A percentile compares a stretch with the other conserved stretches of the same genome.
Evolutionary conservation across 441 rosid species (phyloP).

Genomic region (Geranium incanum): DNA sequence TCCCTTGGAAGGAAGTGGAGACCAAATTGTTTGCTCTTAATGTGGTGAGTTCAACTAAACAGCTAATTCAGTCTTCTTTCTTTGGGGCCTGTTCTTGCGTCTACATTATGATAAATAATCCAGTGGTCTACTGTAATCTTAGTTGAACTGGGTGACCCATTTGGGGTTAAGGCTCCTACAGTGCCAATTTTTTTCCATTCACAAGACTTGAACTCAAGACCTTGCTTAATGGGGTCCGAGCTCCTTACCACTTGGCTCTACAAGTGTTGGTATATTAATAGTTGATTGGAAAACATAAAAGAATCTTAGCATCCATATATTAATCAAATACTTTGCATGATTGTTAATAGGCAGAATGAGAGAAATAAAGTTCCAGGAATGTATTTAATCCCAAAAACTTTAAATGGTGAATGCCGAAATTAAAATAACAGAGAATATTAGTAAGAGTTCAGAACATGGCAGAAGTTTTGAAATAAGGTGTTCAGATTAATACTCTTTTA

Average conservation of each 20-base stretch:
- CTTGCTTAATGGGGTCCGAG: background rate
- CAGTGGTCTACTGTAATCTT: background rate
- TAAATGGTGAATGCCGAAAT: background rate
- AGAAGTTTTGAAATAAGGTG: background rate
- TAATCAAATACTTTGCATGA: background rate
- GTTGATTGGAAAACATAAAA: background rate
- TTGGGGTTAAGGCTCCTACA: background rate
- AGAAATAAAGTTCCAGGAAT: slow-evolving; percentile 1
- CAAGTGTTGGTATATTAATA: background rate
- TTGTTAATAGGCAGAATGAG: background rate
- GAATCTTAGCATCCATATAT: background rate
- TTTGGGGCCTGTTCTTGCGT: background rate
- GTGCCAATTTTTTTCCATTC: background rate
- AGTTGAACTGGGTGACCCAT: background rate
- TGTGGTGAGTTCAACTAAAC: slow-evolving; percentile 44
- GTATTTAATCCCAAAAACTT: background rate
- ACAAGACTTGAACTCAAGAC: background rate
- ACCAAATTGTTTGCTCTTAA: slow-evolving; percentile 70
- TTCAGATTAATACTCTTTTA: background rate
- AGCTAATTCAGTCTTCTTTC: slow-evolving; percentile 9
- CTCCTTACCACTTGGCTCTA: background rate
- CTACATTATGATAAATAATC: slow-evolving; percentile 7
- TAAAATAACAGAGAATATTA: background rate
- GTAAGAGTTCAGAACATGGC: background rate
- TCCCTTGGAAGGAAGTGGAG: slow-evolving; percentile 84